Evolutionary conservation across 139 green algal genomes (phyloP), one percentile per base, ranked within the genome.

Genomic region (Zygnema cylindricum): DNA sequence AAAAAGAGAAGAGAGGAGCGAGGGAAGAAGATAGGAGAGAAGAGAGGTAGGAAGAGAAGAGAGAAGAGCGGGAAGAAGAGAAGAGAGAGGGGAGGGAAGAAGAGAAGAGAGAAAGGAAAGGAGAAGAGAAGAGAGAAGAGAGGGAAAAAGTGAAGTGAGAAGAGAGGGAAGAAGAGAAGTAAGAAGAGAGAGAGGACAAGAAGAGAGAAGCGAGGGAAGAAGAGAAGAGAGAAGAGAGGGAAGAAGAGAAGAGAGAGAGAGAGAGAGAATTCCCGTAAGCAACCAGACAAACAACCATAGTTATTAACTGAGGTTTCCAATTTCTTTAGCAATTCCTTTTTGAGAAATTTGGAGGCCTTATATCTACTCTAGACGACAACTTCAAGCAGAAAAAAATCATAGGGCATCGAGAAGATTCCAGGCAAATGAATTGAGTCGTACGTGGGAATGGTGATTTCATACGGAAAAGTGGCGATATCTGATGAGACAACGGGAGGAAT

Each of bases 401-500:
- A n/a, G n/a, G n/a, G n/a, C n/a, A n/a, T n/a, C n/a, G n/a, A n/a
- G n/a, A n/a, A n/a, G n/a, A n/a, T n/a, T n/a, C n/a, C n/a, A n/a
- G n/a, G n/a, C n/a, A n/a, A n/a, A n/a, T n/a, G n/a, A n/a, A n/a
- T n/a, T n/a, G n/a, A n/a, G n/a, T n/a, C 81, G 1, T 69, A 91
- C 87, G 63, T 87, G 39, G 90, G 88, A 2, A 95, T 89, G 35
- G 90, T 93, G 69, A 98, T 95, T 84, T 98, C 96, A 92, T 96
- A 98, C 40, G 96, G 96, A 89, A 98, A 98, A 39, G 93, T 96
- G 30, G 95, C 88, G 1, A 94, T 85, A 0, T 93, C 85, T 16
- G 87, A 77, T 25, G 92, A 95, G 16, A 96, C 92, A 7, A 98
- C 96, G 0, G 96, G 95, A 0, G 96, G 96, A 38, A 98, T 96